Conservation (phyloP, 768 basidiomycete genomes). For the Lentinula raphanica region DNA sequence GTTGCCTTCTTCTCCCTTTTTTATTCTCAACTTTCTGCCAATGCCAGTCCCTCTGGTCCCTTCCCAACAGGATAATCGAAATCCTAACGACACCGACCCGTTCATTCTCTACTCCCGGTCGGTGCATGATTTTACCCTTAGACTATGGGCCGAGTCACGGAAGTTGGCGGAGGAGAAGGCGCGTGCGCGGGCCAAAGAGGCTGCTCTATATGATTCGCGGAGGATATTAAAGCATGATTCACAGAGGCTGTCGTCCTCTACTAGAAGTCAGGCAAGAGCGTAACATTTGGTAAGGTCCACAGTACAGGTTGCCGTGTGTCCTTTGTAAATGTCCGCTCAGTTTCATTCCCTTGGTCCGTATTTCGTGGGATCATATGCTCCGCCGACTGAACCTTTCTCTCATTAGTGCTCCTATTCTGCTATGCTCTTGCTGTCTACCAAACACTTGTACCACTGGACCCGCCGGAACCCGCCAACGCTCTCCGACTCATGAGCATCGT, state of each 20-base stretch:
- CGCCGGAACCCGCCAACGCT: no score
- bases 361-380: neutral
- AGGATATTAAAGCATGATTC: neutral
- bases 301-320: neutral
- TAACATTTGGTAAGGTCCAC: neutral
- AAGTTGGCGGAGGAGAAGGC: constrained; percentile 50
- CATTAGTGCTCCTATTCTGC: neutral
- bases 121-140: constrained; percentile 63
- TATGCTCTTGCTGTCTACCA: neutral
- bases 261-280: neutral
- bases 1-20: neutral
- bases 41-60: constrained; percentile 12
- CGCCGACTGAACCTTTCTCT: neutral
- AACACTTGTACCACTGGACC: neutral
- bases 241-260: neutral
- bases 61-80: constrained; percentile 9
- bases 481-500: neutral
- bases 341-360: neutral
- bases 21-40: neutral
- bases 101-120: constrained; percentile 57
- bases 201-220: constrained; percentile 19
- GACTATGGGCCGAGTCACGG: constrained; percentile 63
- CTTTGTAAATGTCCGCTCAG: neutral
- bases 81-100: constrained; percentile 32
- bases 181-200: constrained; percentile 19